These are phyloP conservation scores for Pistacia atlantica DNA, from an alignment of 345 rosid genomes.

Conservation along the genomic window DNA sequence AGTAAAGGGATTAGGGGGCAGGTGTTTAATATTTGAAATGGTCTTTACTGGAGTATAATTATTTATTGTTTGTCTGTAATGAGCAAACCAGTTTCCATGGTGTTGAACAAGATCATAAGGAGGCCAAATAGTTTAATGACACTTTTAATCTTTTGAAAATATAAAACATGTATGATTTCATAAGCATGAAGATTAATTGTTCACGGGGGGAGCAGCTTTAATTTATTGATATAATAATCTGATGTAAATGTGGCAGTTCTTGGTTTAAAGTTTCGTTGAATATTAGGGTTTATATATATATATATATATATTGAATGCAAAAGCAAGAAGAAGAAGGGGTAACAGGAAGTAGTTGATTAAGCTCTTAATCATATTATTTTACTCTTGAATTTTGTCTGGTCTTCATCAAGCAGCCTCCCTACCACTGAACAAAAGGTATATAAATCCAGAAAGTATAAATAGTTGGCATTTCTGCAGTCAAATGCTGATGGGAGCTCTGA, in stretches of 20 bases:
- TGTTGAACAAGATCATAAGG: conserved; percentile 16
- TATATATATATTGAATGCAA: neutral
- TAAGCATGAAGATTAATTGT: neutral
- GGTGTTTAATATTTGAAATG: neutral
- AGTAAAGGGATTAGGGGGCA: neutral
- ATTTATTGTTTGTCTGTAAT: neutral
- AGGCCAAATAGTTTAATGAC: neutral
- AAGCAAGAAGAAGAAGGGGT: neutral
- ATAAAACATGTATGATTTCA: neutral
- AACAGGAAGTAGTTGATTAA: neutral
- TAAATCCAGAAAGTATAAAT: too few species aligned
- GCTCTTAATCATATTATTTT: neutral
- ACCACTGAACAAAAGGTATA: neutral
- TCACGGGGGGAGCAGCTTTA: neutral
- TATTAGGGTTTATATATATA: neutral
- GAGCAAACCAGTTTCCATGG: neutral
- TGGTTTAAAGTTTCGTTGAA: neutral
- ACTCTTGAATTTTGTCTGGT: conserved; percentile 8
- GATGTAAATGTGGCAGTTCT: neutral
- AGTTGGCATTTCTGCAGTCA: too few species aligned
- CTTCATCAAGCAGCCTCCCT: neutral
- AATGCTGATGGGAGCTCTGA: too few species aligned
- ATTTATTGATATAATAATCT: neutral
- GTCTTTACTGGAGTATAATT: neutral
- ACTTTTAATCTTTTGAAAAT: too few species aligned